These are phyloP conservation scores for Vararia minispora DNA, from an alignment of 768 basidiomycete species.

Conservation along the genomic window DNA sequence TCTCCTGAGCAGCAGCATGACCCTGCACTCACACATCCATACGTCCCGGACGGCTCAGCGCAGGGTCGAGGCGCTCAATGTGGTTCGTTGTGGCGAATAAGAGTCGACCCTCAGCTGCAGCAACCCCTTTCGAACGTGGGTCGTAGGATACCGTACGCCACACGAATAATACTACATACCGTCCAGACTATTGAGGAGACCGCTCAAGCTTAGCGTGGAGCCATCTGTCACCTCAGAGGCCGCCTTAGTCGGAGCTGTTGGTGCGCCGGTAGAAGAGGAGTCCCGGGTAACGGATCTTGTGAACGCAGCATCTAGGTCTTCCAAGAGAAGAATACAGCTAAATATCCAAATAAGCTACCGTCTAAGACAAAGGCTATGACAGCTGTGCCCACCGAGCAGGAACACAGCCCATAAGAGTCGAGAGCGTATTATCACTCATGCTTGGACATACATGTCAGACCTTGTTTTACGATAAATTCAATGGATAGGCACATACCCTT, in stretches of 20 bases:
- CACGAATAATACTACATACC: too few species aligned
- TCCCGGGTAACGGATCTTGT: slow-evolving; percentile 82
- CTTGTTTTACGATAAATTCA: slow-evolving; percentile 8
- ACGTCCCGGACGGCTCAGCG: slow-evolving; percentile 77
- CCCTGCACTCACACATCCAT: too few species aligned
- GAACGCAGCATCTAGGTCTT: slow-evolving; percentile 90
- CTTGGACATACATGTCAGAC: slow-evolving; percentile 25
- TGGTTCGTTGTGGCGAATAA: slow-evolving; percentile 92
- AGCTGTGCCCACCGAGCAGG: slow-evolving; percentile 52
- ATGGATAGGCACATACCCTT: slow-evolving; percentile 44
- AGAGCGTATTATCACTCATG: slow-evolving; percentile 85
- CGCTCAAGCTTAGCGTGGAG: slow-evolving; percentile 77
- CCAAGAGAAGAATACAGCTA: slow-evolving; percentile 86
- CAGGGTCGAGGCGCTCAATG: slow-evolving; percentile 85
- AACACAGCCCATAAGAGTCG: slow-evolving; percentile 81
- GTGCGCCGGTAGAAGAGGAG: slow-evolving; percentile 63
- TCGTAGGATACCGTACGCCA: too few species aligned
- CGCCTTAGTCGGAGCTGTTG: slow-evolving; percentile 29
- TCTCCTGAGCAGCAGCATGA: too few species aligned
- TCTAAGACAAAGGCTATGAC: slow-evolving; percentile 10
- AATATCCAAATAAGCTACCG: slow-evolving; percentile 7
- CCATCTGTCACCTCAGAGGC: slow-evolving; percentile 47
- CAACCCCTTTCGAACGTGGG: too few species aligned
- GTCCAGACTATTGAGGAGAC: slow-evolving; percentile 77
- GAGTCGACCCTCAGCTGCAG: too few species aligned